Evolutionary conservation across 768 basidiomycete species (phyloP), one percentile per base, ranked within the genome.

Genomic region (Serendipita sp.): DNA sequence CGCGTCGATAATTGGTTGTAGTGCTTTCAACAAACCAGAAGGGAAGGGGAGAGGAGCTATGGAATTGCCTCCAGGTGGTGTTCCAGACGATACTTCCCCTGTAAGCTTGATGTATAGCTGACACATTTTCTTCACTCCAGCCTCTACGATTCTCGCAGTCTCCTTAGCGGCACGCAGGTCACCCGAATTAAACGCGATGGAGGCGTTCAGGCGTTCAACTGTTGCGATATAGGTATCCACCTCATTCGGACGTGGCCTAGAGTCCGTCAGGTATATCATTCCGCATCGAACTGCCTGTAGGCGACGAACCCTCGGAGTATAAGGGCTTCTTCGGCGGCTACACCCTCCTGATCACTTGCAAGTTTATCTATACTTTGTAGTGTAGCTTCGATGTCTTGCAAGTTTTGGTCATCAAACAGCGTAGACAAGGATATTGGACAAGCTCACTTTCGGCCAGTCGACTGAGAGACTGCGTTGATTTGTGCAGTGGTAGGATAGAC

Each of bases 81-180:
- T 76, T 30, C 88, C 88, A 2, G 88, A 85, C 1, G 87, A 90
- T 26, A 82, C 86, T 73, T 90, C 88, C 2, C 90, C 89, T n/a
- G 90, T 86, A 33, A 87, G 77, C 68, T 88, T 89, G n/a, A 88
- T 92, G 69, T 86, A 91, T 13, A 90, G 72, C 67, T 89, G 88
- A 0, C 83, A 79, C 9, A 91, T 76, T 69, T 89, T 90, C 75
- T 90, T 90, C 3, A 83, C 82, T 5, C 90, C 89, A 1, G 87
- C 87, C 74, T 90, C 88, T 7, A 90, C 76, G 3, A 91, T 78
- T 43, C 85, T 81, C n/a, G 30, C 64, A 62, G 3, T 34, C 2
- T 22, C 33, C 2, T 58, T 34, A 64, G 58, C 42, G 26, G 38
- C 20, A 33, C 58, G 30, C 9, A 50, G 72, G 48, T 82, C 83